Evolutionary conservation across 2,329 filamentous ascomycete genomes (phyloP).

Genomic region (Ceratocystis ficicola): DNA sequence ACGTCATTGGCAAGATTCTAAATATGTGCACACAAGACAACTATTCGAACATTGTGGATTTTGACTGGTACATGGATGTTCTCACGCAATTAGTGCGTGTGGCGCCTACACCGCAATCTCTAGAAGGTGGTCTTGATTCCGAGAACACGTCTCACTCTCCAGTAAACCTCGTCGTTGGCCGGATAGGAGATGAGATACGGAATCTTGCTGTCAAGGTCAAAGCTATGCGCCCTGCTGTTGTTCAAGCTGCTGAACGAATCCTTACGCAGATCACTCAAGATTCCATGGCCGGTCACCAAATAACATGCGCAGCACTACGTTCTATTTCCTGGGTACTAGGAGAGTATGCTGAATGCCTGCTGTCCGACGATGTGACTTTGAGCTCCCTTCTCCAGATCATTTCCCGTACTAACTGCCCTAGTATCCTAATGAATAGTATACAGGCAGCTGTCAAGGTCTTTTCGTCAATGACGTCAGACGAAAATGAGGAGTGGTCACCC

Average conservation of each 20-base stretch:
- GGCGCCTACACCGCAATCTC: constrained; percentile 40
- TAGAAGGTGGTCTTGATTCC: constrained; percentile 26
- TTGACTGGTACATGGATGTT: constrained; percentile 95
- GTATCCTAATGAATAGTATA: constrained; percentile 63
- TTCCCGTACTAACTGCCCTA: constrained; percentile 45
- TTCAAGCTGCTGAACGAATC: constrained; percentile 70
- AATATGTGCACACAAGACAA: constrained; percentile 84
- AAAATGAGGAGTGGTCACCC: constrained; percentile 54
- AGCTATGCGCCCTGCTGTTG: constrained; percentile 66
- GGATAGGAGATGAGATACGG: constrained; percentile 72
- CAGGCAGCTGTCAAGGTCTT: constrained; percentile 84
- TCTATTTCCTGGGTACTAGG: constrained; percentile 77
- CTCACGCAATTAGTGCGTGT: constrained; percentile 73
- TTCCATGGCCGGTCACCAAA: constrained; percentile 42
- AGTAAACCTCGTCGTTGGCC: constrained; percentile 25
- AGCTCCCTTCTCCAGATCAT: constrained; percentile 59
- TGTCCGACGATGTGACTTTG: constrained; percentile 58
- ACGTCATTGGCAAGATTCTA: constrained; percentile 71
- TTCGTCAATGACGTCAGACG: constrained; percentile 54
- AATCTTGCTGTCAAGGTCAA: constrained; percentile 88
- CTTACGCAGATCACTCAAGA: constrained; percentile 45
- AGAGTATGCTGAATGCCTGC: constrained; percentile 67
- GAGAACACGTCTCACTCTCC: constrained; percentile 26
- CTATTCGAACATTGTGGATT: constrained; percentile 75
- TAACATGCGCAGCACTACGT: constrained; percentile 54